A percentile compares a stretch with the other conserved stretches of the same genome.
These are phyloP conservation scores for Aspergillus incahuasiensis DNA, from an alignment of 495 filamentous ascomycete genomes.

Conservation along the genomic window DNA sequence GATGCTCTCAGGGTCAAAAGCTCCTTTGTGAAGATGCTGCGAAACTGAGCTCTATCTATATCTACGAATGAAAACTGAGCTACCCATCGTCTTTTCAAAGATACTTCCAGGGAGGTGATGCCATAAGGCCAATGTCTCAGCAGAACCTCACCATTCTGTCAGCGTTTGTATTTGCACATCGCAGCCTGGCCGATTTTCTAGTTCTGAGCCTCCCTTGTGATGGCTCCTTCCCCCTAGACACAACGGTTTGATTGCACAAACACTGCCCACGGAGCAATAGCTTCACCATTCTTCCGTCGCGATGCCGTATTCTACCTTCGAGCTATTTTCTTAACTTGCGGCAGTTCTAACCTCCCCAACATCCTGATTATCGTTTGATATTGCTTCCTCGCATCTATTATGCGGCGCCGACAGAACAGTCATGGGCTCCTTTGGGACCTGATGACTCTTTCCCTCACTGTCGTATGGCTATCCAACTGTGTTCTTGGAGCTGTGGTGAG, in stretches of 20 bases:
- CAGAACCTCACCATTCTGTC: too few species aligned
- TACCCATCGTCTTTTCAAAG: neutral
- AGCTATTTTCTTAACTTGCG: neutral
- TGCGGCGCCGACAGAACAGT: neutral
- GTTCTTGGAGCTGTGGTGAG: slow-evolving; percentile 4
- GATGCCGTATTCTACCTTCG: neutral
- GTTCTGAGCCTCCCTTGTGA: neutral
- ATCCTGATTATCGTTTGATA: slow-evolving; percentile 3
- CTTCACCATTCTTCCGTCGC: neutral
- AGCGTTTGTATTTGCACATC: too few species aligned
- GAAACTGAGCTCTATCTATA: too few species aligned
- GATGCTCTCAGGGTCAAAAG: too few species aligned
- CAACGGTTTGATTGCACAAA: too few species aligned
- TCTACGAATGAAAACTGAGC: neutral
- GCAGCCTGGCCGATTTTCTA: too few species aligned
- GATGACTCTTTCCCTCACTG: neutral
- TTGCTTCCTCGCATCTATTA: slow-evolving; percentile 6
- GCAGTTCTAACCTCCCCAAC: neutral
- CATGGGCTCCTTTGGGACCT: neutral
- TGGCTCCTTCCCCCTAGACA: neutral
- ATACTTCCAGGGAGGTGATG: too few species aligned
- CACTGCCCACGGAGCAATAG: too few species aligned
- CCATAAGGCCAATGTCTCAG: too few species aligned
- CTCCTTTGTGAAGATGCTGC: too few species aligned
- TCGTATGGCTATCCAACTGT: neutral